These are phyloP conservation scores for Pleurozium schreberi DNA, from an alignment of 225 moss, liverwort and hornwort species.

Conservation along the genomic window DNA sequence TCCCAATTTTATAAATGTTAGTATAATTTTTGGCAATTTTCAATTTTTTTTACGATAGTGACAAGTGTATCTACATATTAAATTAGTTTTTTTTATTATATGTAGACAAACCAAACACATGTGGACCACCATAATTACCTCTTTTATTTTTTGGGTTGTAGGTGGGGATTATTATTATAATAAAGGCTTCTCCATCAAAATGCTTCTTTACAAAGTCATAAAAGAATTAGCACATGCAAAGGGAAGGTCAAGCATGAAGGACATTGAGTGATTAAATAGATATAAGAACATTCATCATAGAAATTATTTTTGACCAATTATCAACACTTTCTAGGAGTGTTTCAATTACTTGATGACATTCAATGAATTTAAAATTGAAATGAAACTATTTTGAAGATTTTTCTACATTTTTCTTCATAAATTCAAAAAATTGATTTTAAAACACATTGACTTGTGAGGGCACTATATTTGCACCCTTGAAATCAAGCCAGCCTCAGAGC, in stretches of 20 bases:
- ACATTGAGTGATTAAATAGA: not conserved
- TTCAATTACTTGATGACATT: not conserved
- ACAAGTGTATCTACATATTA: no score
- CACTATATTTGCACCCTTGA: no score
- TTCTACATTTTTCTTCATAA: not conserved
- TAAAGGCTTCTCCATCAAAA: not conserved
- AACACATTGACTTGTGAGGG: not conserved
- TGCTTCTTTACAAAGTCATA: not conserved
- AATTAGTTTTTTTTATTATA: no score
- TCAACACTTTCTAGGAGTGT: accelerated
- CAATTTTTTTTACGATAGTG: no score
- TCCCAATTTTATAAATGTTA: no score
- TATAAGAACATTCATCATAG: not conserved
- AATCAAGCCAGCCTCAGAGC: no score
- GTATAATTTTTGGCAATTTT: no score
- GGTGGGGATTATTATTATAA: constrained; percentile 11
- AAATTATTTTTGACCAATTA: no score
- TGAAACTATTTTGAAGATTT: not conserved
- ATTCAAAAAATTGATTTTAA: not conserved
- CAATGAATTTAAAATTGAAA: not conserved
- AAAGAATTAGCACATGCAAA: not conserved
- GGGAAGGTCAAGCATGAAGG: not conserved
- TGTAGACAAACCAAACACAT: no score
- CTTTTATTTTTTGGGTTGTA: not conserved
- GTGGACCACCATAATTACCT: no score